Conservation (phyloP, 164 flowering plant species). For the Chimonanthus salicifolius region DNA sequence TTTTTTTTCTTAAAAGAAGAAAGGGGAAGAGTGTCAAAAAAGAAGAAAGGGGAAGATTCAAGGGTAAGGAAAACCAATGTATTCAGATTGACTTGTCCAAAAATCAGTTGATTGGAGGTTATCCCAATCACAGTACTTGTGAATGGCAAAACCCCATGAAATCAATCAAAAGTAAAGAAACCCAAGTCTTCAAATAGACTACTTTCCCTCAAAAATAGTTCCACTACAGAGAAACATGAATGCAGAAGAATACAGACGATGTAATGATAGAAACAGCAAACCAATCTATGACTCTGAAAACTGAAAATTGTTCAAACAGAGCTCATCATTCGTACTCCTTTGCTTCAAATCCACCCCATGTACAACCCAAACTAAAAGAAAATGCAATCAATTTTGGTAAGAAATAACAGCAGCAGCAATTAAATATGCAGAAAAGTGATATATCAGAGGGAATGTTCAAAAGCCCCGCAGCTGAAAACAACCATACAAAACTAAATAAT, state of each 20-base stretch:
- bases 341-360: slow-evolving; percentile 42
- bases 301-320: slow-evolving; percentile 6
- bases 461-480: background rate
- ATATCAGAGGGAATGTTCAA: background rate
- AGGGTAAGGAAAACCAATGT: background rate
- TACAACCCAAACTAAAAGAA: slow-evolving; percentile 20
- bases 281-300: background rate
- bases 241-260: slow-evolving; percentile 8
- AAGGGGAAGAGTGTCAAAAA: background rate
- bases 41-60: background rate
- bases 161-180: background rate
- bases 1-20: background rate
- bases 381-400: slow-evolving; percentile 9
- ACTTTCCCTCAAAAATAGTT: background rate
- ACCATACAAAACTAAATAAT: slow-evolving; percentile 10
- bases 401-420: background rate
- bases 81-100: background rate
- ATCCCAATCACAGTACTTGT: background rate
- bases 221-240: background rate
- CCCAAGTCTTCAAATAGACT: background rate
- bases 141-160: background rate
- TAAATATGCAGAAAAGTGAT: background rate
- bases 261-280: slow-evolving; percentile 21
- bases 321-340: slow-evolving; percentile 9
- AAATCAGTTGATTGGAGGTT: background rate